Conservation (phyloP, 331 rosid species). For the Malus hybrid region DNA sequence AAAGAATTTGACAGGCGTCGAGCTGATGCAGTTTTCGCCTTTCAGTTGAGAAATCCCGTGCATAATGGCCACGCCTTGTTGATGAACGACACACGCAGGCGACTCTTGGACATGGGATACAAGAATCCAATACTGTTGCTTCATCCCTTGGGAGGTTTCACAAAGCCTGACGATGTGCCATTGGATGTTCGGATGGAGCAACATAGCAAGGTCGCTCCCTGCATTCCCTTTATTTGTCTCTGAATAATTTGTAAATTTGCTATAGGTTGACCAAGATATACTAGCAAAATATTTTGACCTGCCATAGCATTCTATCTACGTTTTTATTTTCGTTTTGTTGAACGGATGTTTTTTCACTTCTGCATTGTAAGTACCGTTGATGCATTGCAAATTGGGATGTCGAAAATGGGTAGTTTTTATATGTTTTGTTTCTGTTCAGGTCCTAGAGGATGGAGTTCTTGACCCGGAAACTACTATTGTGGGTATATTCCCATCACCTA, state of each 20-base stretch:
- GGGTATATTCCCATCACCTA: conserved; percentile 92
- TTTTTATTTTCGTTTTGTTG: background rate
- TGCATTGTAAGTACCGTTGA: background rate
- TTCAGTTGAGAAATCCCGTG: conserved; percentile 92
- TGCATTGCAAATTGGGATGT: background rate
- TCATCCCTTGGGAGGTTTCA: conserved; percentile 97
- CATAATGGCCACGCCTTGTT: conserved; percentile 95
- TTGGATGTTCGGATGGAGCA: conserved; percentile 99
- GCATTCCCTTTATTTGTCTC: background rate
- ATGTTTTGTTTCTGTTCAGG: conserved; percentile 42
- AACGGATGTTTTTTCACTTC: background rate
- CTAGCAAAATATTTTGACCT: background rate
- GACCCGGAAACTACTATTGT: conserved; percentile 91
- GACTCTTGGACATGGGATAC: conserved; percentile 90
- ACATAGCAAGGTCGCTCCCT: conserved; percentile 78
- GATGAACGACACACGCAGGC: conserved; percentile 86
- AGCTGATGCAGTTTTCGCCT: conserved; percentile 97
- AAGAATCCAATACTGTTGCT: conserved; percentile 85
- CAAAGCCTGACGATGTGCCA: conserved; percentile 91
- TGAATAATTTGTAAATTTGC: background rate
- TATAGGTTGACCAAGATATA: background rate
- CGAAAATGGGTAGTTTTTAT: conserved; percentile 1
- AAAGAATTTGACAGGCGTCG: conserved; percentile 69
- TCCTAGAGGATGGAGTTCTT: conserved; percentile 89
- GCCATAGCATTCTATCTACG: background rate